These are phyloP conservation scores for Aspergillus saccharolyticus DNA, from an alignment of 495 filamentous ascomycete genomes.

Conservation along the genomic window DNA sequence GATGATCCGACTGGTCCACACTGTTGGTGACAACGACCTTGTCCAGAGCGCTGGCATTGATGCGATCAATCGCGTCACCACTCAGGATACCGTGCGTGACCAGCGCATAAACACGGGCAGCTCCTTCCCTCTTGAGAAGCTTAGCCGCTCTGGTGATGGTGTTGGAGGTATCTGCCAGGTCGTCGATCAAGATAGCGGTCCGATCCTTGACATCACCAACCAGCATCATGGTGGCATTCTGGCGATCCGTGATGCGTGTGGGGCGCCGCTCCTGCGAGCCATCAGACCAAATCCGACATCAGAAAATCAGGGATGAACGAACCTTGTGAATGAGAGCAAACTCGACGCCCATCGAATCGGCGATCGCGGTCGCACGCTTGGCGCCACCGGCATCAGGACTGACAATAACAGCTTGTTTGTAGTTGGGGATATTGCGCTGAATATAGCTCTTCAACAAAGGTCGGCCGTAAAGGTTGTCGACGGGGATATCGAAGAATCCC, in stretches of 20 bases:
- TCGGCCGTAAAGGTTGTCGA: conserved; percentile 91
- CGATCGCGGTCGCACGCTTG: conserved; percentile 95
- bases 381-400: conserved; percentile 95
- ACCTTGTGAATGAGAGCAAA: conserved; percentile 99
- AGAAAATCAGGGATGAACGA: conserved; percentile 27
- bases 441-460: conserved; percentile 88
- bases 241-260: conserved; percentile 86
- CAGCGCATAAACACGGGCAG: conserved; percentile 78
- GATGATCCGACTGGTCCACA: conserved; percentile 81
- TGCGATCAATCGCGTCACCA: conserved; percentile 89
- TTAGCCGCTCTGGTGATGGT: conserved; percentile 97
- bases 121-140: conserved; percentile 89
- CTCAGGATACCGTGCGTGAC: conserved; percentile 92
- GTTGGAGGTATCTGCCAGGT: conserved; percentile 92
- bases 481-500: conserved; percentile 97
- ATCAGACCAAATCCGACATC: conserved; percentile 17
- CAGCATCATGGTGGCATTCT: conserved; percentile 98
- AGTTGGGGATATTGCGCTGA: conserved; percentile 77
- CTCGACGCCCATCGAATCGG: conserved; percentile 83
- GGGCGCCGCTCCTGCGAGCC: conserved; percentile 78
- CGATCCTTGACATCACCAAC: conserved; percentile 81
- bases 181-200: conserved; percentile 86
- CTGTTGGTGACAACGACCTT: conserved; percentile 92
- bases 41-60: conserved; percentile 86
- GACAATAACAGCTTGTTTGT: conserved; percentile 84